Evolutionary conservation across 306 rosid species (phyloP), one percentile per base, ranked within the genome.

Genomic region (Glycine latifolia): DNA sequence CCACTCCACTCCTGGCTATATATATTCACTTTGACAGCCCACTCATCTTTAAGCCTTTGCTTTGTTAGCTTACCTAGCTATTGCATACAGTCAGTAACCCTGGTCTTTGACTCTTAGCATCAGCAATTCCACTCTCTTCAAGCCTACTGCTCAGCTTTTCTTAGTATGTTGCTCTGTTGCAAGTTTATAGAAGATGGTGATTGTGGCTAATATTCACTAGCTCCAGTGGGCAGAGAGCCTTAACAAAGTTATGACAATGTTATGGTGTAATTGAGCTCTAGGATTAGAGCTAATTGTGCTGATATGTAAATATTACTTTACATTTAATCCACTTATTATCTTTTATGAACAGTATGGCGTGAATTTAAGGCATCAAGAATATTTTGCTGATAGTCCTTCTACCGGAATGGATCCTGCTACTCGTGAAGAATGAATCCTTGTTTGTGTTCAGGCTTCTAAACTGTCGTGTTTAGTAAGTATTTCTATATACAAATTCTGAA

Each of bases 211-310:
- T 67, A 84, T 79, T 52, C 87, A 89, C 80, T 83, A 59, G 69
- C 87, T 85, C 62, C 88, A 5, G 10, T 47, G 86, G 73, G 92
- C 87, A 0, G 86, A 85, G 56, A 86, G 89, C 9, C 85, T 88
- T 4, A 89, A 88, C 59, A 79, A 79, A 0, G 67, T 90, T 15
- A 33, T 90, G 87, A 86, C 87, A 13, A 83, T 52, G 31, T 26
- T 26, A 26, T 1, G 31, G 31, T 26, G 31, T 26, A 26, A 26
- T 26, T 26, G 31, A 26, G 31, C 31, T 26, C 31, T 26, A 26
- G 31, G 31, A 26, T 26, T 26, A 26, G 31, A 26, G 31, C 31
- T 1, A 26, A 26, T 26, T 26, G 31, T 26, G 31, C 31, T 26
- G 31, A 26, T 26, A 26, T 26, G 31, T 26, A 26, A 26, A 26